Evolutionary conservation across 2,329 filamentous ascomycete species (phyloP).

Genomic region (Coniella lustricola): DNA sequence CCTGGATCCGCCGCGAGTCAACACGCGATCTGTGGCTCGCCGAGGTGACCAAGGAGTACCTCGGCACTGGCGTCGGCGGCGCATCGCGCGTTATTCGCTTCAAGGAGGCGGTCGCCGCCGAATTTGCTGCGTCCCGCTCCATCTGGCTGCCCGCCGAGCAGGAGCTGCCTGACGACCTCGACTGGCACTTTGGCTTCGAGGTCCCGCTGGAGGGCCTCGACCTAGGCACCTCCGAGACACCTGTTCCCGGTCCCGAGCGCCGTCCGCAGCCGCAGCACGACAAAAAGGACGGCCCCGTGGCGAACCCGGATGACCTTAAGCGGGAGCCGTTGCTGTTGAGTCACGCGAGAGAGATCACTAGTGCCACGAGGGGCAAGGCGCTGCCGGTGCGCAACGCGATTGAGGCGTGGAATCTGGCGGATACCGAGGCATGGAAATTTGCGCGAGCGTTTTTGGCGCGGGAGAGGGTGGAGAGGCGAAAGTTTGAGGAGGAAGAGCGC

Average conservation of each 20-base stretch:
- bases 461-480: constrained; percentile 51
- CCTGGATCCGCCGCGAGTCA: constrained; percentile 60
- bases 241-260: constrained; percentile 51
- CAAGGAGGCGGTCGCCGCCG: constrained; percentile 73
- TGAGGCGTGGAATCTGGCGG: constrained; percentile 63
- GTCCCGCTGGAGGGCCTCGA: constrained; percentile 54
- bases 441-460: constrained; percentile 60
- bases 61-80: constrained; percentile 56
- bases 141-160: constrained; percentile 76
- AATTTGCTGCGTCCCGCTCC: constrained; percentile 54
- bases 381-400: constrained; percentile 44
- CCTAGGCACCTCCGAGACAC: constrained; percentile 48
- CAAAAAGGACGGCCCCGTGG: constrained; percentile 40
- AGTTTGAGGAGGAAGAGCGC: constrained; percentile 66
- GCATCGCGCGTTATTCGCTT: constrained; percentile 63
- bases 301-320: constrained; percentile 44
- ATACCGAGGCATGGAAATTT: constrained; percentile 74
- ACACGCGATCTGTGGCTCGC: constrained; percentile 73
- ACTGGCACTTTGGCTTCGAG: constrained; percentile 85
- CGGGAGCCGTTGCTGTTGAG: constrained; percentile 49
- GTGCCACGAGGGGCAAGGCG: constrained; percentile 36
- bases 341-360: constrained; percentile 34
- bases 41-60: constrained; percentile 61
- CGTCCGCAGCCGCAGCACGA: constrained; percentile 44
- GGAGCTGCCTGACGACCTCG: constrained; percentile 60